phyloP scores from a whole-genome alignment of 2,329 filamentous ascomycete species.

The Phaeosphaeriaceae sp. region DNA sequence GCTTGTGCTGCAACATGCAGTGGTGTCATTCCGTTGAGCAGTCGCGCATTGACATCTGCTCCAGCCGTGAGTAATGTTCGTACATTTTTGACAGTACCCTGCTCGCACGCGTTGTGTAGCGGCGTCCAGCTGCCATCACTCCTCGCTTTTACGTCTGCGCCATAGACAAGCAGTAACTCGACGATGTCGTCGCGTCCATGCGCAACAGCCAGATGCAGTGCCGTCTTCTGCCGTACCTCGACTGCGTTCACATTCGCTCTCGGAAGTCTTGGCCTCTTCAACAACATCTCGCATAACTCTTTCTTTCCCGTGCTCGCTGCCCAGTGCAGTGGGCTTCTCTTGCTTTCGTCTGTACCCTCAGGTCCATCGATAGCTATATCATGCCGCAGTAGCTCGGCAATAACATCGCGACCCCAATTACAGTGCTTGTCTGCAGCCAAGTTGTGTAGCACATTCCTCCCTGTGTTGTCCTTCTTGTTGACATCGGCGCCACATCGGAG shows the following conservation, averaged over 20 bases:
- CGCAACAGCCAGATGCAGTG: constrained; percentile 43
- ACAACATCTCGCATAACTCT: constrained; percentile 56
- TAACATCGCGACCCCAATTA: constrained; percentile 56
- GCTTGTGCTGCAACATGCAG: constrained; percentile 47
- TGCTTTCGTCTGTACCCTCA: constrained; percentile 52
- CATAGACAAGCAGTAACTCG: constrained; percentile 38
- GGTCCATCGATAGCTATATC: constrained; percentile 50
- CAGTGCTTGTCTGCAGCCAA: constrained; percentile 51
- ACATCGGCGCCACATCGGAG: constrained; percentile 47
- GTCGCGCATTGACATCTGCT: constrained; percentile 41
- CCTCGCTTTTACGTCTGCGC: constrained; percentile 40
- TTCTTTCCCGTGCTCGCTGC: constrained; percentile 63
- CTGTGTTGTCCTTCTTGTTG: constrained; percentile 45
- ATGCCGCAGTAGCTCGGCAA: constrained; percentile 49
- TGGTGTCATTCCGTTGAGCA: constrained; percentile 45
- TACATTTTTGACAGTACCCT: constrained; percentile 41
- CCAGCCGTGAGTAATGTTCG: constrained; percentile 36
- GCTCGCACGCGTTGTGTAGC: constrained; percentile 44
- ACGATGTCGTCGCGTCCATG: constrained; percentile 47
- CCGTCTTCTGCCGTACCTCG: constrained; percentile 45
- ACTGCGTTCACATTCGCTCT: constrained; percentile 43
- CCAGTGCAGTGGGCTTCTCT: constrained; percentile 64
- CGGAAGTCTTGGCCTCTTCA: constrained; percentile 39
- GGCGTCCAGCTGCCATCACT: constrained; percentile 45
- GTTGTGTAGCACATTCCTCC: constrained; percentile 46